Evolutionary conservation across 2,329 filamentous ascomycete species (phyloP).

Genomic region (Chaetomium strumarium): DNA sequence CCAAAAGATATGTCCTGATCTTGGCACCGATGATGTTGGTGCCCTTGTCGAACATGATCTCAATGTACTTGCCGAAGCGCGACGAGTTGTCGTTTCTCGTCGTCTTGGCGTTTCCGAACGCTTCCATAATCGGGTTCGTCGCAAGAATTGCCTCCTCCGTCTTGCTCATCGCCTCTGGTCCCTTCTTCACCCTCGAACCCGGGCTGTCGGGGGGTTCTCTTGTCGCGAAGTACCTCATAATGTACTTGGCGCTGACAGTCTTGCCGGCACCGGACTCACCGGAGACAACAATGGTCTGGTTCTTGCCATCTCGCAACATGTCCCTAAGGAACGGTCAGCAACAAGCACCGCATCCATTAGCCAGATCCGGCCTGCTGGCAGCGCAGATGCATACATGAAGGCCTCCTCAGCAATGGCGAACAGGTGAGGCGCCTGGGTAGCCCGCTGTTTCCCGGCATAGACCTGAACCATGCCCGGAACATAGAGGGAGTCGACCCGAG

Average conservation of each 20-base stretch:
- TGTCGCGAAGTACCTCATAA: slow-evolving; percentile 99
- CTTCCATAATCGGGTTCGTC: slow-evolving; percentile 99
- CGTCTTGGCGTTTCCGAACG: slow-evolving; percentile 99
- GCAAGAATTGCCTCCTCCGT: slow-evolving; percentile 98
- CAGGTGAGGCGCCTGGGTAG: slow-evolving; percentile 93
- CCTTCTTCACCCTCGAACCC: slow-evolving; percentile 67
- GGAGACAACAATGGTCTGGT: slow-evolving; percentile 98
- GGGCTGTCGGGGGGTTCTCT: slow-evolving; percentile 89
- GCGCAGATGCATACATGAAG: slow-evolving; percentile 63
- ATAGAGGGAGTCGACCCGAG: slow-evolving; percentile 94
- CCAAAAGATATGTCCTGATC: slow-evolving; percentile 91
- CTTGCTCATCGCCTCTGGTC: slow-evolving; percentile 82
- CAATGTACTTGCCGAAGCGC: slow-evolving; percentile 98
- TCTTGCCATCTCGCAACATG: slow-evolving; percentile 92
- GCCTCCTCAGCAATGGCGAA: slow-evolving; percentile 99
- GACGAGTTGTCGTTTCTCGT: slow-evolving; percentile 99
- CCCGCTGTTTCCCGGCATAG: slow-evolving; percentile 93
- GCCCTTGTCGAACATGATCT: slow-evolving; percentile 96
- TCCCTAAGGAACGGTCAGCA: slow-evolving; percentile 57
- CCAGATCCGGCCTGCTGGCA: not conserved
- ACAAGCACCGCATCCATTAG: not conserved
- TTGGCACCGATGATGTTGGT: slow-evolving; percentile 97
- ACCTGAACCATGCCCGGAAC: slow-evolving; percentile 99
- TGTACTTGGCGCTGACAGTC: slow-evolving; percentile 98
- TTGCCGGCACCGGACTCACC: slow-evolving; percentile 98